A percentile compares a stretch with the other conserved stretches of the same genome.
These are phyloP conservation scores for Tetrapyrgos nigripes DNA, from an alignment of 1,284 basidiomycete genomes.

Conservation along the genomic window DNA sequence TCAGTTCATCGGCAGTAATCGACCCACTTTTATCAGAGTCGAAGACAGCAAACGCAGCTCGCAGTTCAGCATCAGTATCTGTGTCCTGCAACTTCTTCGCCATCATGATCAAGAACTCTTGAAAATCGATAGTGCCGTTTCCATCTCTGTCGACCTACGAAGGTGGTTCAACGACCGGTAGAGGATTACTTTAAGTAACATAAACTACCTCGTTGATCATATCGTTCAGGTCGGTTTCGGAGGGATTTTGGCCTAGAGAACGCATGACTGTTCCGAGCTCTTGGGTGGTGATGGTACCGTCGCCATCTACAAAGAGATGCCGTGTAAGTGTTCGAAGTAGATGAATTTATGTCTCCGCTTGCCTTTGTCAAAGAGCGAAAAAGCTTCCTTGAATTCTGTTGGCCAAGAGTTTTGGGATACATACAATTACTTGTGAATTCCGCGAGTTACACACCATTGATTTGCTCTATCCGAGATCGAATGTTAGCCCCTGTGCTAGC, in stretches of 20 bases:
- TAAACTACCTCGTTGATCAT: conserved; percentile 79
- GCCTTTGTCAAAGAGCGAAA: conserved; percentile 90
- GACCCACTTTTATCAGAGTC: conserved; percentile 87
- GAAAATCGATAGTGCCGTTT: conserved; percentile 87
- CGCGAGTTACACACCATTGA: background rate
- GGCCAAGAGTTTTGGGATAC: background rate
- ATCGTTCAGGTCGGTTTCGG: conserved; percentile 87
- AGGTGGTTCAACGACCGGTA: background rate
- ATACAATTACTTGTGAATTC: background rate
- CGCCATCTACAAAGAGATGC: conserved; percentile 63
- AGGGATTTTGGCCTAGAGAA: conserved; percentile 89
- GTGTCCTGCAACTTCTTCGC: conserved; percentile 90
- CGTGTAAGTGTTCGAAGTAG: background rate
- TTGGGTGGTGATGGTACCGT: conserved; percentile 90
- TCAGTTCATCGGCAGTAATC: conserved; percentile 83
- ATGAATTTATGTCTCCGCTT: conserved; percentile 26
- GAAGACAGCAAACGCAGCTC: conserved; percentile 84
- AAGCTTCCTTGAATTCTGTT: conserved; percentile 80
- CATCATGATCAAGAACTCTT: conserved; percentile 91
- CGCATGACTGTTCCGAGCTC: conserved; percentile 94
- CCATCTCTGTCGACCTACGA: conserved; percentile 59
- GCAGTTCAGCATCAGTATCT: conserved; percentile 82
- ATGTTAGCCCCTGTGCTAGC: background rate
- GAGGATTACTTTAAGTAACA: no score
- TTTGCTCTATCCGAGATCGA: background rate